Conservation (phyloP, 257 asterid genomes). For the Sherardia arvensis region DNA sequence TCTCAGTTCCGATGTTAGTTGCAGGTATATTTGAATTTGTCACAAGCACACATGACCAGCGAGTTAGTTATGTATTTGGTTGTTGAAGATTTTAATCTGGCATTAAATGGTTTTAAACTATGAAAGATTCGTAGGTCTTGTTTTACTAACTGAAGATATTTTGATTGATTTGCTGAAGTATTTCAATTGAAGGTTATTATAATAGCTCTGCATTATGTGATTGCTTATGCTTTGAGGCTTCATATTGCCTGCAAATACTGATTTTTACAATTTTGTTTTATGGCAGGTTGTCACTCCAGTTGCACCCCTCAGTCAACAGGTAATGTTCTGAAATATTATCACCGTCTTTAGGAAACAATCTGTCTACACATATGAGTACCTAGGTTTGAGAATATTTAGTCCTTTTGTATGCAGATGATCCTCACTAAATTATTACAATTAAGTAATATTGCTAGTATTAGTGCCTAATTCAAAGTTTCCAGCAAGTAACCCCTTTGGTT, state of each 20-base stretch:
- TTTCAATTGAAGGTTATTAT: background rate
- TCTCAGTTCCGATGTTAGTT: background rate
- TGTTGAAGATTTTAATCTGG: background rate
- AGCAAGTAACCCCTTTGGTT: background rate
- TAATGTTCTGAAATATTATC: constrained; percentile 20
- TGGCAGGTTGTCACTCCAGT: constrained; percentile 97
- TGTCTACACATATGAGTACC: background rate
- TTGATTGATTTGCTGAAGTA: background rate
- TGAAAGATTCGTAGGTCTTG: background rate
- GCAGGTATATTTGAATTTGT: background rate
- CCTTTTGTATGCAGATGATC: background rate
- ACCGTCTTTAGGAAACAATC: background rate
- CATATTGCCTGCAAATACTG: background rate
- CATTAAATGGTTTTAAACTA: background rate
- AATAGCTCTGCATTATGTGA: background rate
- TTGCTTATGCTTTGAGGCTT: background rate
- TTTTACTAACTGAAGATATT: background rate
- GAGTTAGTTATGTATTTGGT: background rate
- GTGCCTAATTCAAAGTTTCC: background rate
- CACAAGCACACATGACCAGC: background rate
- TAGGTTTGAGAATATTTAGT: background rate
- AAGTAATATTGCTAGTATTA: background rate
- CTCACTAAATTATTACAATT: background rate
- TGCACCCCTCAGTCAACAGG: constrained; percentile 99
- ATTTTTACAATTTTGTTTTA: constrained; percentile 11